Conservation (phyloP, 805 yeast genomes). For the Ogataea glucozyma region DNA sequence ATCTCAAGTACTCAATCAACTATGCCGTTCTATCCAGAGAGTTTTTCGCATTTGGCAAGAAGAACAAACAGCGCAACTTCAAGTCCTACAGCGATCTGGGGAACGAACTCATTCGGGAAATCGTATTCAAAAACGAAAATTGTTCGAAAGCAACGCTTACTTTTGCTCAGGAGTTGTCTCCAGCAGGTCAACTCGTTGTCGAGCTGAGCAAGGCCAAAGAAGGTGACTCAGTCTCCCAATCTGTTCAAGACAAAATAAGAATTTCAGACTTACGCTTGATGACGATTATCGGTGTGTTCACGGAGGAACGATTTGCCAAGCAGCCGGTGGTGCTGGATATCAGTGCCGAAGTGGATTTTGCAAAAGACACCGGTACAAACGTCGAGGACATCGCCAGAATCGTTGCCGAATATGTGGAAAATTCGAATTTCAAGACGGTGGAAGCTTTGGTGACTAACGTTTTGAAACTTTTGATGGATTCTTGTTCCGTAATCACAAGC, state of each 20-base stretch:
- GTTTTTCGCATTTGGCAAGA: constrained; percentile 52
- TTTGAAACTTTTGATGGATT: constrained; percentile 39
- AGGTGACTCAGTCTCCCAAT: background rate
- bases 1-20: constrained; percentile 77
- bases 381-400: constrained; percentile 46
- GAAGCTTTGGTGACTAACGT: constrained; percentile 85
- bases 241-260: constrained; percentile 22
- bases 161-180: constrained; percentile 11
- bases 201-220: constrained; percentile 12
- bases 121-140: constrained; percentile 21
- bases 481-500: constrained; percentile 9
- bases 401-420: constrained; percentile 64
- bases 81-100: constrained; percentile 43
- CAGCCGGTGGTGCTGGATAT: constrained; percentile 74
- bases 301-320: constrained; percentile 79
- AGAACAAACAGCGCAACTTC: constrained; percentile 42
- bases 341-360: constrained; percentile 38
- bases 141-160: constrained; percentile 20
- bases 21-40: constrained; percentile 81
- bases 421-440: constrained; percentile 84
- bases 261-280: constrained; percentile 58
- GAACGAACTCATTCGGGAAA: constrained; percentile 18
- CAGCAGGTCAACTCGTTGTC: constrained; percentile 7
- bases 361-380: constrained; percentile 31
- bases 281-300: constrained; percentile 90